Evolutionary conservation across 805 yeast species (phyloP).

Genomic region (Candida germanica): DNA sequence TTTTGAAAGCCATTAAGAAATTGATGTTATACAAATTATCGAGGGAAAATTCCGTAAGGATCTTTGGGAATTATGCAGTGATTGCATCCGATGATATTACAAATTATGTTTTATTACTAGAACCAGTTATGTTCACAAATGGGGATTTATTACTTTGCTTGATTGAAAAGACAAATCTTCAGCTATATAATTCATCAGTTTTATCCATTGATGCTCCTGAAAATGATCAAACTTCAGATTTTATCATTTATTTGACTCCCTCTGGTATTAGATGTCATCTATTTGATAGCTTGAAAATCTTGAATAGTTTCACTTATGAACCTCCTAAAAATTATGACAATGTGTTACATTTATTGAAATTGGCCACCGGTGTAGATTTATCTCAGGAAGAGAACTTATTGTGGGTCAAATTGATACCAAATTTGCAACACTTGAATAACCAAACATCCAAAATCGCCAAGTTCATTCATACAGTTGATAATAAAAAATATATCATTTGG

Average conservation of each 20-base stretch:
- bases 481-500: slow-evolving; percentile 63
- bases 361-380: slow-evolving; percentile 34
- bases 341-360: slow-evolving; percentile 28
- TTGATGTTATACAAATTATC: slow-evolving; percentile 33
- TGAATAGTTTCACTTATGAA: slow-evolving; percentile 22
- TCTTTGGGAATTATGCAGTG: slow-evolving; percentile 40
- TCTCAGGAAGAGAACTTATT: slow-evolving; percentile 21
- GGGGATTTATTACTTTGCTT: slow-evolving; percentile 39
- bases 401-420: slow-evolving; percentile 72
- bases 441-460: slow-evolving; percentile 60
- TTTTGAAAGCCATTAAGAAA: slow-evolving; percentile 40
- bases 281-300: slow-evolving; percentile 24
- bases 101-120: slow-evolving; percentile 26
- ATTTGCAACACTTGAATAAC: slow-evolving; percentile 64
- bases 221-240: slow-evolving; percentile 18
- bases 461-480: slow-evolving; percentile 51
- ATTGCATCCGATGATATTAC: slow-evolving; percentile 5
- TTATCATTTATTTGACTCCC: slow-evolving; percentile 38
- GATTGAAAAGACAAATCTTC: slow-evolving; percentile 20
- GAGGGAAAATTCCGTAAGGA: slow-evolving; percentile 17
- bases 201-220: slow-evolving; percentile 11
- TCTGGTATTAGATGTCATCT: slow-evolving; percentile 44
- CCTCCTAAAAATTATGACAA: slow-evolving; percentile 19
- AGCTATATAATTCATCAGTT: slow-evolving; percentile 25
- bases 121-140: slow-evolving; percentile 34